Evolutionary conservation across 108 stramenopile genomes (phyloP).

Genomic region (Skeletonema marinoi): DNA sequence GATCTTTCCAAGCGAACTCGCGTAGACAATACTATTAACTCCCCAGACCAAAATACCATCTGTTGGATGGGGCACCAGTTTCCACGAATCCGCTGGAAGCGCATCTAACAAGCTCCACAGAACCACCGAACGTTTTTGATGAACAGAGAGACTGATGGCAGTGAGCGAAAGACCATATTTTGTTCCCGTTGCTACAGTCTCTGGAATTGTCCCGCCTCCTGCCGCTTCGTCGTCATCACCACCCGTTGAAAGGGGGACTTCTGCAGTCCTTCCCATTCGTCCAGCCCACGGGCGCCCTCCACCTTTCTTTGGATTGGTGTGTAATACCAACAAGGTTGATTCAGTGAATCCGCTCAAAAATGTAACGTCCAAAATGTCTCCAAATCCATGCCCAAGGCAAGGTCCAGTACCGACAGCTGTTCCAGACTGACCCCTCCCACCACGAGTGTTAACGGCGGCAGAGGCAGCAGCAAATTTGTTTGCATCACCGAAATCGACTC

Average conservation of each 20-base stretch:
- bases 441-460: constrained; percentile 7
- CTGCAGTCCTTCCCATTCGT: constrained; percentile 63
- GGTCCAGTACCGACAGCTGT: constrained; percentile 12
- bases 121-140: constrained; percentile 74
- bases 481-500: constrained; percentile 21
- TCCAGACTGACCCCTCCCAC: not conserved
- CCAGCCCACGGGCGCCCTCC: constrained; percentile 69
- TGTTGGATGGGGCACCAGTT: constrained; percentile 42
- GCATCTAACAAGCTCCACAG: constrained; percentile 76
- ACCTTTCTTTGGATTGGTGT: constrained; percentile 60
- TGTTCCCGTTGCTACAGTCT: constrained; percentile 43
- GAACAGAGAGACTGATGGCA: constrained; percentile 74
- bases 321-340: constrained; percentile 76
- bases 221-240: constrained; percentile 7
- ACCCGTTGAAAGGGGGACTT: constrained; percentile 20
- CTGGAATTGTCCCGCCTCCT: constrained; percentile 9
- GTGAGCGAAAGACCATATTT: constrained; percentile 65
- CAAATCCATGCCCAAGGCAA: constrained; percentile 74
- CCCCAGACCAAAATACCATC: constrained; percentile 68
- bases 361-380: constrained; percentile 65
- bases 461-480: constrained; percentile 8
- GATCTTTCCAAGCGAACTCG: constrained; percentile 68
- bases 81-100: constrained; percentile 78
- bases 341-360: constrained; percentile 82
- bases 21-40: constrained; percentile 66